Evolutionary conservation across 441 rosid genomes (phyloP), one percentile per base, ranked within the genome.

Genomic region (Brassica hybrid): DNA sequence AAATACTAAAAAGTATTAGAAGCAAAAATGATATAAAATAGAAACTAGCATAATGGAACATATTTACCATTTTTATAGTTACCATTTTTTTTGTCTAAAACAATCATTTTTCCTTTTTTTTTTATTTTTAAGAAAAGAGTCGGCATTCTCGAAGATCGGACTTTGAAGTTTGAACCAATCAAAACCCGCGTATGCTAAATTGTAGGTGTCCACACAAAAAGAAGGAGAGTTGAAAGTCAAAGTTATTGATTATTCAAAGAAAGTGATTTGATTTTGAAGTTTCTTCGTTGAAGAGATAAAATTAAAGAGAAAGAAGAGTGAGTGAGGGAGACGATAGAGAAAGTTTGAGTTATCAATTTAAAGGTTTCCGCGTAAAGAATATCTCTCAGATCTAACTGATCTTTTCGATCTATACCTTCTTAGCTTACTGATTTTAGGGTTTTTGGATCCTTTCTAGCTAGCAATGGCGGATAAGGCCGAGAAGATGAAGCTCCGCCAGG

Each of bases 401-500:
- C 7, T 54, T 54, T 2, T 54, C 59, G 59, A 54, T 54, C 21
- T 58, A 18, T 16, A 48, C n/a, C 18, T n/a, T n/a, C n/a, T n/a
- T n/a, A n/a, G 11, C 2, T 52, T 38, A 27, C 16, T 45, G 56
- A 11, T 21, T 27, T 27, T 7, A 59, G 16, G 41, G 17, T 18
- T 58, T 41, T 69, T 3, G 3, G 16, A 6, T 17, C 18, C n/a
- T n/a, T 57, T 58, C 1, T 19, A 61, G 59, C 43, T 27, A 27
- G 81, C 75, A 76, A 86, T 90, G 93, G 82, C 91, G 81, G 89
- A 36, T 21, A 66, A 84, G 50, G 11, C 91, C 64, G 91, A 92
- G 45, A 94, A 94, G 93, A 86, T 92, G 95, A 89, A 94, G 86
- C 56, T 84, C 62, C 94, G 97, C 16, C 94, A 89, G 83, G 83